Evolutionary conservation across 192 early-diverging fungal genomes (phyloP), one percentile per base, ranked within the genome.

Genomic region (Chytriomyces sp.): DNA sequence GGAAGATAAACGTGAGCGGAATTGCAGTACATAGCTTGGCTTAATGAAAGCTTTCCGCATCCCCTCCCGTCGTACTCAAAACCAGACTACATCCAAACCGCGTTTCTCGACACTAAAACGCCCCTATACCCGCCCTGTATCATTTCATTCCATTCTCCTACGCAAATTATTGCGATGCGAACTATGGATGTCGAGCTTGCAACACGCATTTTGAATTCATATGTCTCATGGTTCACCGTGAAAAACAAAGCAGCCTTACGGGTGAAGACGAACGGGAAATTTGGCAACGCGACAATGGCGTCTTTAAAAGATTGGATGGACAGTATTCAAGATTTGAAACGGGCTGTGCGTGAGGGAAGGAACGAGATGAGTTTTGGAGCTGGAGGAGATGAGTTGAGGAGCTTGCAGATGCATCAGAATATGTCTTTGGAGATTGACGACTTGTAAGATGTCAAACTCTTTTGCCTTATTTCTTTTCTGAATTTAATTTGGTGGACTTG

Each of bases 361-460:
- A 45, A 44, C 3, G 16, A 7, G 66, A 45, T 18, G 11, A 7
- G 11, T 11, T 67, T 16, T 45, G 13, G 11, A 5, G 66, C 35
- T 43, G 11, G 18, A 46, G 44, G 35, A 16, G 16, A 16, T 11
- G 11, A 10, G 6, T 20, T 67, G 44, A 67, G 44, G 45, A 45
- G 6, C 18, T 47, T 67, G 9, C 20, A 16, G 45, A 11, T 16
- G 44, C 26, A 13, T 45, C 43, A n/a, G 23, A 23, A 67, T 11
- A 46, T 16, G 18, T 67, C 43, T 47, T 67, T 20, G 26, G 45
- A 67, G 44, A 67, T 67, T 48, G 66, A 67, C 13, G 66, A 67
- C 44, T n/a, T 67, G 66, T 67, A 23, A 67, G 66, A 35, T 35
- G 2, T 35, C 35, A 35, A 3, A 35, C 35, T 35, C 35, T 35